Evolutionary conservation across 495 filamentous ascomycete genomes (phyloP), one percentile per base, ranked within the genome.

Genomic region (Aspergillus panamensis): DNA sequence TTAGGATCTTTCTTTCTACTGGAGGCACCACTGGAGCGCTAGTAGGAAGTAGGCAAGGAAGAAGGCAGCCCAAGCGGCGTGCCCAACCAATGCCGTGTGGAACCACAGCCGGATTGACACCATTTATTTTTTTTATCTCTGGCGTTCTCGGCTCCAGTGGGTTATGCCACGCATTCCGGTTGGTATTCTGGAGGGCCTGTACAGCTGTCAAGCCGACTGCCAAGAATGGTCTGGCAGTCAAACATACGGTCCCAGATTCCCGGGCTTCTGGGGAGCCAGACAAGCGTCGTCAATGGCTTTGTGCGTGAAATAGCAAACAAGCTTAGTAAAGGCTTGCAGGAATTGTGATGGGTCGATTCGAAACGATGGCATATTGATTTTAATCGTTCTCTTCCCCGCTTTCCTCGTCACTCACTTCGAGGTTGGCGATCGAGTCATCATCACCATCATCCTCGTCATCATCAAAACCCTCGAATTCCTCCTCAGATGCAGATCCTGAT

Each of bases 371-470:
- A 49, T 0, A 30, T 10, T 12, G 35, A 13, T 58, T 21, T 75
- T 71, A 75, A 20, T 76, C 73, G 42, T 68, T 58, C 49, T 77
- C 74, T 54, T 74, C 71, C 39, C 69, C 74, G 61, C 74, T 77
- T 59, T 77, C 74, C 50, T 72, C 73, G 32, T 77, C 74, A 45
- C 73, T 75, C 43, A 78, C 60, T 56, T 76, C 70, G 21, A 78
- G 67, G 57, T 77, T 72, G 7, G 73, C 74, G 25, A 75, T 75
- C 4, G 74, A 76, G 51, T 76, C 72, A 44, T 76, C 59, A 31
- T 70, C 65, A 53, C 68, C 67, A 30, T 67, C 66, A 50, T 66
- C 65, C 3, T 66, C 63, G 20, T 65, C 68, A 10, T 70, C 70
- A 6, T 59, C 65, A 32, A 80, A 71, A 3, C 72, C 77, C 59